Base-by-base conservation (phyloP, 208 protist species). In the Phytomonas francai region DNA sequence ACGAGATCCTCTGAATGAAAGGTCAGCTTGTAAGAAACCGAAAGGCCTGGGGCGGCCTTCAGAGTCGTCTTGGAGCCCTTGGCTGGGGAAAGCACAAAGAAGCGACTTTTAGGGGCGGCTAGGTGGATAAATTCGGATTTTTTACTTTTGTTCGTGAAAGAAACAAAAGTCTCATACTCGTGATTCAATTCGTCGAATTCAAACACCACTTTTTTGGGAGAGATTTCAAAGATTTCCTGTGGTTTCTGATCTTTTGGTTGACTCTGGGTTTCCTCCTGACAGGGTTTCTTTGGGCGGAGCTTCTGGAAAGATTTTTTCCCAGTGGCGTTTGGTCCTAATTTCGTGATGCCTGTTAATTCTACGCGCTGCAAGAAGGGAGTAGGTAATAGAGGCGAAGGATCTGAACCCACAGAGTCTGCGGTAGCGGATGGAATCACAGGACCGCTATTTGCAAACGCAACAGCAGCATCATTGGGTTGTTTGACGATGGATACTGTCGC, bases 41-140 rank as follows among this genome's bases (percentile, higher is more conserved):
- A 83, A 31, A 98, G 91, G 16, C 96, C 96, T 0, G 94, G 79
- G 1, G 92, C 91, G 12, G 97, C 87, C 72, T 94, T 95, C 61
- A 81, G 80, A 2, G 87, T 86, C 28, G 77, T 79, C 59, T 79
- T 70, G 0, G 75, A 78, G 3, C 78, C 78, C 31, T 77, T 76
- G 7, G 91, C 83, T 19, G 77, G 77, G 14, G 76, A 78, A 31
- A 98, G 60, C 34, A 67, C 63, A 70, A 98, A 93, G 63, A 85
- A 54, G 45, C 45, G 77, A 22, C 81, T 88, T 30, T 87, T 77
- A 0, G 90, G 89, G 1, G 69, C 81, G 27, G 86, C 65, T 12
- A 98, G 77, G n/a, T 89, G 92, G 5, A 98, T 69, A 68, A 87
- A 87, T 56, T 96, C 78, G 32, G 79, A 85, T 31, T 78, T 64